Base-by-base conservation (phyloP, 2,329 filamentous ascomycete species). In the Volutella citrinella region DNA sequence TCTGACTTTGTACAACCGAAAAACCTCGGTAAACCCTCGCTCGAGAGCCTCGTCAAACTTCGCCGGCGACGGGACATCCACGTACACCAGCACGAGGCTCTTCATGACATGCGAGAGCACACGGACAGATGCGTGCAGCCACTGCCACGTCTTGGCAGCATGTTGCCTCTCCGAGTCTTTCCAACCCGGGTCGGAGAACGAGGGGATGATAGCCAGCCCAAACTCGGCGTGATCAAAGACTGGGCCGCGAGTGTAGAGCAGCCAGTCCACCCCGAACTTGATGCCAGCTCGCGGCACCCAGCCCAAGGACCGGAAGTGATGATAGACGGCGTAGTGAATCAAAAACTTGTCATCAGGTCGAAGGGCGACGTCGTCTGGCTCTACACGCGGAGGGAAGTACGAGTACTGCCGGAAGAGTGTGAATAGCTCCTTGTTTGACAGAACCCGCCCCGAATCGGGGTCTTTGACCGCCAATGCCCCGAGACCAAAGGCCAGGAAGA, bases 201-300 rank as follows among this genome's bases (percentile, higher is more conserved):
- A 83, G 0, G 93, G 91, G 5, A 97, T 57, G 24, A 98, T 79
- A 16, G 91, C 72, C 26, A 96, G 66, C 1, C 87, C 90, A 56
- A 96, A 98, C 55, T 97, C 89, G 15, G 93, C 93, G 56, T 98
- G 93, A 15, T 88, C 82, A 59, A 98, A 97, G 0, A 93, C 91
- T 0, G 93, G 93, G 0, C 93, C 93, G 14, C 89, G 83, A 36
- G 88, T 82, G 64, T 98, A 98, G 7, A 98, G 75, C n/a, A 98
- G 69, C 69, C 87, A 96, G 60, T 98, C 93, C 9, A 89, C 86
- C 15, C 87, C 87, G 51, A 98, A 98, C 56, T 98, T 98, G 57
- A 95, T 82, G 21, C 93, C 94, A 6, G 86, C 81, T 11, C 94
- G 83, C 1, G 94, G 84, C 2, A 96, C 87, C 91, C 93, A 98